Evolutionary conservation across 192 early-diverging fungal genomes (phyloP), one percentile per base, ranked within the genome.

Genomic region (Coemansia reversa): DNA sequence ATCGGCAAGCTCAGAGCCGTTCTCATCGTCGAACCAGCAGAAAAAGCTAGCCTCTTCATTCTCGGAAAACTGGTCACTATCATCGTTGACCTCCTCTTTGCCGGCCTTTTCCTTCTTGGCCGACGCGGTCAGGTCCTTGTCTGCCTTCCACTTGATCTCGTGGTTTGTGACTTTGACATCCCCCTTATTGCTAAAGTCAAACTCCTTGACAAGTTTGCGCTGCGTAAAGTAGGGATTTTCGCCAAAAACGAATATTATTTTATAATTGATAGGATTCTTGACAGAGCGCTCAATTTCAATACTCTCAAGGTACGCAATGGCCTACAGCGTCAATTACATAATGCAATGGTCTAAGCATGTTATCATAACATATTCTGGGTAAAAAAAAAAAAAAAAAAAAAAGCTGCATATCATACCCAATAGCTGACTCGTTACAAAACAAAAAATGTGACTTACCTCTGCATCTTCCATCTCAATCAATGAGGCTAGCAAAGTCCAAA

Each of bases 271-370:
- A 14, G 67, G 65, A 49, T 72, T 84, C 53, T 73, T 79, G 23
- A 67, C 51, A 65, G 72, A 72, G 51, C 75, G 74, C 57, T 76
- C 59, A 45, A 82, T 75, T 49, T 76, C 72, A 67, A 99, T 95
- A 83, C 94, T 92, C 51, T 86, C 80, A 60, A 99, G 73, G 76
- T 88, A 80, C 81, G 98, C 92, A 57, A 98, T 83, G 1, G 83
- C 91, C 54, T 87, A 76, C 4, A 29, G 6, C 11, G 45, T 22
- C 48, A 19, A 5, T 2, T 19, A 55, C 1, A 33, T 7, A 1
- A 45, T 45, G 12, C 14, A 16, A 3, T 16, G 16, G 7, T 45
- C 16, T 45, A 45, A 16, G 12, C 14, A 45, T 3, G 12, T 16
- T 16, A 14, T 16, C 39, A 45, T 3, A 45, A 2, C 12, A 14